Percentiles rank a stretch among this genome's conserved stretches.
Conservation (phyloP, 352 stramenopile genomes). For the Pythium volutum region DNA sequence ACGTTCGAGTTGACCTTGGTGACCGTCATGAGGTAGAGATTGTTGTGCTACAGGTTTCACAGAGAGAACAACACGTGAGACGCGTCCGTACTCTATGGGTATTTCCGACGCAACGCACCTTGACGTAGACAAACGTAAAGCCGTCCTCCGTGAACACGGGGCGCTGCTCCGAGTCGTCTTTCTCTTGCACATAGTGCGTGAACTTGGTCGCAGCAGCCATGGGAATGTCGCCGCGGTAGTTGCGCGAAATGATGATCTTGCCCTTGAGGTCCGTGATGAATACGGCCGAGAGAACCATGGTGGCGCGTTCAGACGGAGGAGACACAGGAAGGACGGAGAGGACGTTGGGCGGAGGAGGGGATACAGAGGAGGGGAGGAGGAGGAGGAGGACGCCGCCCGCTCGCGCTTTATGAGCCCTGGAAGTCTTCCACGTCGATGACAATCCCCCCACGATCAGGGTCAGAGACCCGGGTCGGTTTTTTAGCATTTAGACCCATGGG, state of each 20-base stretch:
- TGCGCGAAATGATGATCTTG: conserved; percentile 99
- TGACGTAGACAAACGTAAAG: conserved; percentile 95
- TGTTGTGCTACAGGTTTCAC: conserved; percentile 93
- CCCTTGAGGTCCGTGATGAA: conserved; percentile 99
- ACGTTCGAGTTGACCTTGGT: conserved; percentile 99
- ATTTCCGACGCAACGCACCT: too few species aligned
- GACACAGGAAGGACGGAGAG: neutral
- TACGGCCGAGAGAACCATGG: conserved; percentile 97
- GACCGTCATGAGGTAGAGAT: conserved; percentile 98
- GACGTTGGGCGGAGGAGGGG: neutral
- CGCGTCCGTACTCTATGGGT: too few species aligned
- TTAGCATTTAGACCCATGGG: conserved; percentile 6
- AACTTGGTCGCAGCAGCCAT: conserved; percentile 91
- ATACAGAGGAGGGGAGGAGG: neutral
- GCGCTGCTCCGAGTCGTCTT: conserved; percentile 92
- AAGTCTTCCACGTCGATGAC: conserved; percentile 29
- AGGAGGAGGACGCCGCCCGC: neutral
- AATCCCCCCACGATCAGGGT: conserved; percentile 9
- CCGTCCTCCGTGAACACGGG: conserved; percentile 93
- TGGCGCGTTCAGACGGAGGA: neutral
- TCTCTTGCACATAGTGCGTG: conserved; percentile 91
- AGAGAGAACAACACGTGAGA: neutral
- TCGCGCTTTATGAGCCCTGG: conserved; percentile 1
- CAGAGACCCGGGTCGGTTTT: neutral
- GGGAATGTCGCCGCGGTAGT: conserved; percentile 99